These are phyloP conservation scores for Spathaspora boniae DNA, from an alignment of 805 yeast species.

Conservation along the genomic window DNA sequence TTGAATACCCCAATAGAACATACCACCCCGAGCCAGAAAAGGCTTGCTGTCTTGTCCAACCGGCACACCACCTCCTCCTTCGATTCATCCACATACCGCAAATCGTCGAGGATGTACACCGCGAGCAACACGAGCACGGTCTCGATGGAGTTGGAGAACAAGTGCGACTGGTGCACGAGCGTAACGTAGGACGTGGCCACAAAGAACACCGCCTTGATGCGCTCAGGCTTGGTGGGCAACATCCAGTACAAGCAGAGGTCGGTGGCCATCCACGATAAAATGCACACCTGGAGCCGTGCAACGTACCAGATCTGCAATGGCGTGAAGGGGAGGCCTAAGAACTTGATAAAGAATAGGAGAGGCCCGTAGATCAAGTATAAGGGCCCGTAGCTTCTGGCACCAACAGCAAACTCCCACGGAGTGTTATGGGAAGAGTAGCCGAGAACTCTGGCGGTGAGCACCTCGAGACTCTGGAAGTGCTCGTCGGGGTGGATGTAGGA, in stretches of 20 bases:
- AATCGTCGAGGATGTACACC: constrained; percentile 47
- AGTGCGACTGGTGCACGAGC: constrained; percentile 76
- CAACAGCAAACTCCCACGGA: constrained; percentile 81
- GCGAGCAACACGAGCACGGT: constrained; percentile 51
- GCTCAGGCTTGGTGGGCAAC: constrained; percentile 47
- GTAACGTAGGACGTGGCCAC: constrained; percentile 65
- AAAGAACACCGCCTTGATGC: constrained; percentile 46
- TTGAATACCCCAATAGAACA: constrained; percentile 74
- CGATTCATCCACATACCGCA: constrained; percentile 23
- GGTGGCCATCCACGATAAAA: constrained; percentile 32
- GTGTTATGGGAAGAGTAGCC: constrained; percentile 40
- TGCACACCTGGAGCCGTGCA: constrained; percentile 48
- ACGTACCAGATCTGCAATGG: constrained; percentile 54
- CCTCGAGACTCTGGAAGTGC: constrained; percentile 88
- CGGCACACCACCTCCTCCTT: constrained; percentile 3
- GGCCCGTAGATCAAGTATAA: constrained; percentile 71
- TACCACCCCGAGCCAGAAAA: constrained; percentile 43
- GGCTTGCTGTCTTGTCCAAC: constrained; percentile 5
- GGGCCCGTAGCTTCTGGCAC: constrained; percentile 68
- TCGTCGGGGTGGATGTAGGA: constrained; percentile 98
- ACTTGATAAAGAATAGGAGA: constrained; percentile 32
- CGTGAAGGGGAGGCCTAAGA: constrained; percentile 32
- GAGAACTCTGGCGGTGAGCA: constrained; percentile 48
- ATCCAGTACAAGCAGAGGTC: constrained; percentile 45
- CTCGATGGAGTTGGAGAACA: constrained; percentile 87